phyloP scores from a whole-genome alignment of 1,284 basidiomycete species.

The Pyrrhoderma lamaoense region DNA sequence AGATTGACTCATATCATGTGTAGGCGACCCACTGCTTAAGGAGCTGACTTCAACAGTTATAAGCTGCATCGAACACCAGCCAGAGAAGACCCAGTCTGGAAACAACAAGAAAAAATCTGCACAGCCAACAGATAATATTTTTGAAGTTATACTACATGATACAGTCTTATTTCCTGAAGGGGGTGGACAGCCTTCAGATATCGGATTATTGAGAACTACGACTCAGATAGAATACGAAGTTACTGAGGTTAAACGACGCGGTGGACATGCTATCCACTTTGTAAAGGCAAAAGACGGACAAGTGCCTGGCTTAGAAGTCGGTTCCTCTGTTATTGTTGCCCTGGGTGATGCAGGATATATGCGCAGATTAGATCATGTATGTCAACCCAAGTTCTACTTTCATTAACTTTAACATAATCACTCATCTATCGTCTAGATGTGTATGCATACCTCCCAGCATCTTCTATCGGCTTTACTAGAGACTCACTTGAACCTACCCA shows the following conservation, averaged over 20 bases:
- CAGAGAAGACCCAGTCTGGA: constrained; percentile 29
- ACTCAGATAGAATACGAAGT: constrained; percentile 50
- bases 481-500: constrained; percentile 57
- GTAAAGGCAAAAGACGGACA: constrained; percentile 43
- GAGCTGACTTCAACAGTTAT: constrained; percentile 49
- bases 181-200: constrained; percentile 81
- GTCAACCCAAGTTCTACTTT: constrained; percentile 22
- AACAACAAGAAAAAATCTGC: constrained; percentile 42
- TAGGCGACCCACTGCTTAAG: constrained; percentile 60
- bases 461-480: constrained; percentile 80
- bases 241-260: constrained; percentile 63
- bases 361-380: constrained; percentile 72
- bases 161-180: constrained; percentile 89
- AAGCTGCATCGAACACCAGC: constrained; percentile 37
- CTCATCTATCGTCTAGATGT: constrained; percentile 45
- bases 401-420: background rate
- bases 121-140: constrained; percentile 41
- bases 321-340: constrained; percentile 46
- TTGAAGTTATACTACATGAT: constrained; percentile 69
- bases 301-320: constrained; percentile 40
- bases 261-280: constrained; percentile 75
- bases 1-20: too few species aligned
- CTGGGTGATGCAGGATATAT: constrained; percentile 60
- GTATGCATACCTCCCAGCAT: constrained; percentile 79
- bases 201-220: constrained; percentile 48